These are phyloP conservation scores for Nemania sp. DNA, from an alignment of 2,329 filamentous ascomycete species.

Conservation along the genomic window DNA sequence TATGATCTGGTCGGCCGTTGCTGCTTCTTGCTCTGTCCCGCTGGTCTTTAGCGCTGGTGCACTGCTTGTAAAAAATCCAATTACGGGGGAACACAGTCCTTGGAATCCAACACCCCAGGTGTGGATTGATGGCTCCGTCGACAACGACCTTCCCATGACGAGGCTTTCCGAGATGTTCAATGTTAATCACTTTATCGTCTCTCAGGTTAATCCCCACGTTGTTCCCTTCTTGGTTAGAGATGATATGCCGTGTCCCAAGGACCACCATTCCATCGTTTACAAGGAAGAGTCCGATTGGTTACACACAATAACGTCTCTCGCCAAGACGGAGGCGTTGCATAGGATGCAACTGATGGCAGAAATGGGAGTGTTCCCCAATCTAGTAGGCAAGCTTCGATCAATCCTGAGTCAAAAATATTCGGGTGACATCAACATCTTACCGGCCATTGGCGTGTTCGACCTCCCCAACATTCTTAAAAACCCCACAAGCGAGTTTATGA, in stretches of 20 bases:
- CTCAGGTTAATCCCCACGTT: conserved; percentile 95
- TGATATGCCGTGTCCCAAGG: conserved; percentile 64
- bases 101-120: conserved; percentile 89
- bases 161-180: conserved; percentile 95
- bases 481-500: conserved; percentile 88
- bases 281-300: conserved; percentile 68
- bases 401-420: conserved; percentile 92
- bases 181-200: conserved; percentile 98
- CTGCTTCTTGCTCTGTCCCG: conserved; percentile 94
- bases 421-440: conserved; percentile 94
- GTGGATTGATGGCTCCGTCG: conserved; percentile 95
- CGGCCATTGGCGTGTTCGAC: conserved; percentile 79
- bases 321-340: conserved; percentile 83
- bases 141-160: conserved; percentile 93
- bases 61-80: conserved; percentile 85
- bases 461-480: conserved; percentile 84
- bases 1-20: conserved; percentile 95
- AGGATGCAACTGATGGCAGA: conserved; percentile 84
- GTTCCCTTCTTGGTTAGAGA: conserved; percentile 86
- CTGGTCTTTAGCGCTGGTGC: conserved; percentile 84
- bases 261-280: conserved; percentile 48
- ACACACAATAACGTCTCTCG: conserved; percentile 75
- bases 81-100: conserved; percentile 79
- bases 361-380: conserved; percentile 81
- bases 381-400: conserved; percentile 81